Evolutionary conservation across 257 asterid genomes (phyloP).

Genomic region (Penstemon barbatus): DNA sequence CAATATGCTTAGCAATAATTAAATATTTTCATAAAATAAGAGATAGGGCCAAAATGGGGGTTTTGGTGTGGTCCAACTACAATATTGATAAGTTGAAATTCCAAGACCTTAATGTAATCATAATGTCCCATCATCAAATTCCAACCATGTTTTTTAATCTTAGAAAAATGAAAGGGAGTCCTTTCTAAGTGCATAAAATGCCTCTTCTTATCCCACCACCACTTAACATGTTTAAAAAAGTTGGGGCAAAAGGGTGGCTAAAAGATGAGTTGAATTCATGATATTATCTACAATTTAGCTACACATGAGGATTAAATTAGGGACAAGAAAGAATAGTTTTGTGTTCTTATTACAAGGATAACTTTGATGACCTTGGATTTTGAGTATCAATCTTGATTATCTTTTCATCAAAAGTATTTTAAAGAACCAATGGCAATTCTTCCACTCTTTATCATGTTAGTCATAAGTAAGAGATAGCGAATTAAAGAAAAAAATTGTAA

Average conservation of each 20-base stretch:
- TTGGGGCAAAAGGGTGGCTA: conserved; percentile 54
- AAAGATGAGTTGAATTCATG: conserved; percentile 28
- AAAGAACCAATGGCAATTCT: neutral
- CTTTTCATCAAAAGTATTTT: neutral
- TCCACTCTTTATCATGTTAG: too few species aligned
- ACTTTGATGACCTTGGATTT: conserved; percentile 11
- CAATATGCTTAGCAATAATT: neutral
- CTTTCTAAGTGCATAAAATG: conserved; percentile 39
- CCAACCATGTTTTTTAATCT: conserved; percentile 31
- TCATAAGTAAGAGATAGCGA: too few species aligned
- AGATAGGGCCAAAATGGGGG: conserved; percentile 17
- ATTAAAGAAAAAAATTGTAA: too few species aligned
- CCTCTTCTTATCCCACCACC: conserved; percentile 37
- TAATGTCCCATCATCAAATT: conserved; percentile 45
- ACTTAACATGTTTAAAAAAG: conserved; percentile 56
- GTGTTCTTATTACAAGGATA: neutral
- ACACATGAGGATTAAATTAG: neutral
- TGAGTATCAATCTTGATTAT: conserved; percentile 19
- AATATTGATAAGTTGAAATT: conserved; percentile 26
- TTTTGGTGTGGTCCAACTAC: conserved; percentile 20
- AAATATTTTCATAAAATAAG: neutral
- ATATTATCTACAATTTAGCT: conserved; percentile 22
- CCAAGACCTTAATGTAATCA: conserved; percentile 37
- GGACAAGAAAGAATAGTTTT: conserved; percentile 17
- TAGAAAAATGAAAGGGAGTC: conserved; percentile 18